Evolutionary conservation across 2,329 filamentous ascomycete genomes (phyloP), one percentile per base, ranked within the genome.

Genomic region (Curvularia sp.): DNA sequence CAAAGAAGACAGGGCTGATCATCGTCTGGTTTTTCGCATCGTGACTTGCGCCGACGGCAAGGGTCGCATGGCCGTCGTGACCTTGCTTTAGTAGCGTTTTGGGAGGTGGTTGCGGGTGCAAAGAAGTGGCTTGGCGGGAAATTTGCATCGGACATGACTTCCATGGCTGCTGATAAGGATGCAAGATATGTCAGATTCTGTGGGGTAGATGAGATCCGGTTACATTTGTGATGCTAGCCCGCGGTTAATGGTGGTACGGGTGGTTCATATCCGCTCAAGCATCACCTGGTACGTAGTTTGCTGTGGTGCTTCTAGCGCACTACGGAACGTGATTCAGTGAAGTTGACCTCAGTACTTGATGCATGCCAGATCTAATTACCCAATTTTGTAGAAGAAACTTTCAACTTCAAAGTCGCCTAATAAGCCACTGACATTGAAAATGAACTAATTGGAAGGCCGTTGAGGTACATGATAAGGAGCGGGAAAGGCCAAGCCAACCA

Each of bases 1-100:
- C 89, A 92, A 53, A 88, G 82, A 59, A 88, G 81, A 74, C 89
- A 92, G 56, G 80, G 80, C 25, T 80, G 80, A 60, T 88, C 85
- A 62, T 87, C 87, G 68, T 90, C 88, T 62, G 88, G 85, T 73
- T 88, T 82, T 63, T 89, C 84, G 78, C 89, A 92, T 77, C 85
- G 85, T 64, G 84, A 84, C 69, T 88, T 86, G 61, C 87, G 83
- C 71, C 83, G 83, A 56, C 86, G 81, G 75, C 89, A 92, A 39
- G 86, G 82, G 75, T 89, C 86, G 74, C 89, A 92, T 38, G 87
- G 85, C 55, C 84, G 80, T 15, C 70, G 66, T 18, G 72, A 65
- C 48, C 69, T 57, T 9, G 60, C 45, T 46, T 72, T 69, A 3
- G 28, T 47, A 30, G 34, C 48, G 19, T 28, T 55, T 8, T 60